Evolutionary conservation across 345 rosid genomes (phyloP).

Genomic region (Eucalyptus grandis): DNA sequence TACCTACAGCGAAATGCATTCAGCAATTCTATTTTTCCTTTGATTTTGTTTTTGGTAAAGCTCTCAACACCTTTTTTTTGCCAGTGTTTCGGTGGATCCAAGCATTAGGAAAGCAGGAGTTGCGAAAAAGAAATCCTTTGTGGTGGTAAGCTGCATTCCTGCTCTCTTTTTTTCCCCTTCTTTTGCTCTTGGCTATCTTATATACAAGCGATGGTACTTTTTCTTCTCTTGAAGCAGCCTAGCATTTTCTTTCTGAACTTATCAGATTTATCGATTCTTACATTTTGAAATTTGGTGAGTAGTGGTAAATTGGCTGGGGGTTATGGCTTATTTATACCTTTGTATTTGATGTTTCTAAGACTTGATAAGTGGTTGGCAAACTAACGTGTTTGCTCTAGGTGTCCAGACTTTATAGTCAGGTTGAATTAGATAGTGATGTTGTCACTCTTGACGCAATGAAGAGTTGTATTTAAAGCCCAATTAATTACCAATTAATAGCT

Average conservation of each 20-base stretch:
- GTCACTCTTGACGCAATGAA: background rate
- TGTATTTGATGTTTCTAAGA: background rate
- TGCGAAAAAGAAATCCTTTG: background rate
- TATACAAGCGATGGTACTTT: background rate
- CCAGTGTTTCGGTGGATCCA: background rate
- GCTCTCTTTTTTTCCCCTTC: background rate
- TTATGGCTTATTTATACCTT: background rate
- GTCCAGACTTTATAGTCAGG: background rate
- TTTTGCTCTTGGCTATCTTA: background rate
- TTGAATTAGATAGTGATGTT: background rate
- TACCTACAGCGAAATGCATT: background rate
- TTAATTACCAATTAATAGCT: background rate
- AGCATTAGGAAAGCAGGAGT: background rate
- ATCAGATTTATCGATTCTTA: background rate
- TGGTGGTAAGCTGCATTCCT: background rate
- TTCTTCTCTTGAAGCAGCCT: background rate
- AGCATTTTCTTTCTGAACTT: background rate
- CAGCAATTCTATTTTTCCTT: background rate
- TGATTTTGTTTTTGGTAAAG: background rate
- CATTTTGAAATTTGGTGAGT: background rate
- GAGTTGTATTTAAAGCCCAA: background rate
- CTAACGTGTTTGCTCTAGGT: background rate
- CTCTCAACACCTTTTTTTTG: background rate
- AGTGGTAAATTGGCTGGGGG: background rate
- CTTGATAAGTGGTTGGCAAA: background rate